Percentiles rank a stretch among this genome's conserved stretches.
phyloP scores from a whole-genome alignment of 176 grass and related monocot genomes.

The Oryza punctata region DNA sequence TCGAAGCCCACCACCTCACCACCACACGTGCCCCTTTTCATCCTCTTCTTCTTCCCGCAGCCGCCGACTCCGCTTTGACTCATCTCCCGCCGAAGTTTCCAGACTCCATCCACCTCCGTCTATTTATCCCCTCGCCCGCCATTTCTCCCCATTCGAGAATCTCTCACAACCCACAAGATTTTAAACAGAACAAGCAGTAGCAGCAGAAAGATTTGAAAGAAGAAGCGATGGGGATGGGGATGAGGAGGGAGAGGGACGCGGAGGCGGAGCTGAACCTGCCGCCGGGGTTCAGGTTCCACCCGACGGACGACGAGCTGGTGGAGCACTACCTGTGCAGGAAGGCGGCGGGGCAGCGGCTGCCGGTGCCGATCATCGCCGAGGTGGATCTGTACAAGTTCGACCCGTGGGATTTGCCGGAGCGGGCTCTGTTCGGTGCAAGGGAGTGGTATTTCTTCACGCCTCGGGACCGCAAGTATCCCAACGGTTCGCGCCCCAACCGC shows the following conservation, averaged over 20 bases:
- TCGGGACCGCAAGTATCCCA: slow-evolving; percentile 60
- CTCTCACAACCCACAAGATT: background rate
- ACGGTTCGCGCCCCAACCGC: slow-evolving; percentile 48
- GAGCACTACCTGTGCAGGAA: slow-evolving; percentile 68
- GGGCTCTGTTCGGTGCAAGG: slow-evolving; percentile 50
- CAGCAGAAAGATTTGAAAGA: background rate
- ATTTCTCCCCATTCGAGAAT: background rate
- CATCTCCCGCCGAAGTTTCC: slow-evolving; percentile 21
- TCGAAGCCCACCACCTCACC: slow-evolving; percentile 28
- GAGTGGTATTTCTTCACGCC: slow-evolving; percentile 74
- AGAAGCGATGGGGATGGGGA: slow-evolving; percentile 26
- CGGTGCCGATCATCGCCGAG: slow-evolving; percentile 80
- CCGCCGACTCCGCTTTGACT: slow-evolving; percentile 19
- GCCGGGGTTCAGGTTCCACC: slow-evolving; percentile 93
- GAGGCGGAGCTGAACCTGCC: slow-evolving; percentile 75
- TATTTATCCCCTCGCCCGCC: slow-evolving; percentile 20
- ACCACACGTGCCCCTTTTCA: slow-evolving; percentile 51
- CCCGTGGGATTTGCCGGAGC: slow-evolving; percentile 64
- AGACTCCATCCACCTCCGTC: background rate
- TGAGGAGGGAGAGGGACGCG: slow-evolving; percentile 54
- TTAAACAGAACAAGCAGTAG: background rate
- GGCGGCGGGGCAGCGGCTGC: slow-evolving; percentile 50
- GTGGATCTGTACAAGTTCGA: slow-evolving; percentile 96
- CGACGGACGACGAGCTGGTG: slow-evolving; percentile 90
- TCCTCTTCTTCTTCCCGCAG: background rate